Evolutionary conservation across 345 rosid species (phyloP).

Genomic region (Mercurialis annua): DNA sequence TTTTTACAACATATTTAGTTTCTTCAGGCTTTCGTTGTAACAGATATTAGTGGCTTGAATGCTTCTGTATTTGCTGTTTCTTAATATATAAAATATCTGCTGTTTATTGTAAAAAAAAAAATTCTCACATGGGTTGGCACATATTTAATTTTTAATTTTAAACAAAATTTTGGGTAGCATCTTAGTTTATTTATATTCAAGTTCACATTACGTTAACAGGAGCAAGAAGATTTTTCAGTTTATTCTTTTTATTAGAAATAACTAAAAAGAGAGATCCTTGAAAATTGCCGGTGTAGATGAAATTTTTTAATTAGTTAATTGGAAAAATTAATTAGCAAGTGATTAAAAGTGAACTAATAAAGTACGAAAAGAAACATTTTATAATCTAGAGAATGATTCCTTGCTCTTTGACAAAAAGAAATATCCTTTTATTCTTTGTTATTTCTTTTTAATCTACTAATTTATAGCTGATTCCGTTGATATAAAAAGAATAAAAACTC

Average conservation of each 20-base stretch:
- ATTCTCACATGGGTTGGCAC: conserved; percentile 31
- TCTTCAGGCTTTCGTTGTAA: too few species aligned
- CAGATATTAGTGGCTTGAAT: too few species aligned
- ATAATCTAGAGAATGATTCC: conserved; percentile 26
- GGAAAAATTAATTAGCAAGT: background rate
- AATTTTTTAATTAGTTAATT: background rate
- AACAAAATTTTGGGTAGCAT: conserved; percentile 1
- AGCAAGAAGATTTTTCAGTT: conserved; percentile 16
- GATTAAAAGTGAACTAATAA: conserved; percentile 9
- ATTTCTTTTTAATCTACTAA: background rate
- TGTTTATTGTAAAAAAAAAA: too few species aligned
- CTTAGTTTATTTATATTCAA: background rate
- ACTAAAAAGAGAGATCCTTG: conserved; percentile 16
- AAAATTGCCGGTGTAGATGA: conserved; percentile 5
- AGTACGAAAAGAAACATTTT: conserved; percentile 11
- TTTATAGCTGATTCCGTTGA: background rate
- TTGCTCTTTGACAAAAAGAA: conserved; percentile 35
- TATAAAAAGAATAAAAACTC: too few species aligned
- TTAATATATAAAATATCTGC: too few species aligned
- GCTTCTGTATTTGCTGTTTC: too few species aligned
- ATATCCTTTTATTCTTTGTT: conserved; percentile 17
- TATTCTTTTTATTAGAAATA: conserved; percentile 17
- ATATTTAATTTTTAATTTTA: background rate
- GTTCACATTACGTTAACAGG: background rate
- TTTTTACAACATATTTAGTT: too few species aligned